phyloP scores from a whole-genome alignment of 2,329 filamentous ascomycete species.

The Penicillium sp. region DNA sequence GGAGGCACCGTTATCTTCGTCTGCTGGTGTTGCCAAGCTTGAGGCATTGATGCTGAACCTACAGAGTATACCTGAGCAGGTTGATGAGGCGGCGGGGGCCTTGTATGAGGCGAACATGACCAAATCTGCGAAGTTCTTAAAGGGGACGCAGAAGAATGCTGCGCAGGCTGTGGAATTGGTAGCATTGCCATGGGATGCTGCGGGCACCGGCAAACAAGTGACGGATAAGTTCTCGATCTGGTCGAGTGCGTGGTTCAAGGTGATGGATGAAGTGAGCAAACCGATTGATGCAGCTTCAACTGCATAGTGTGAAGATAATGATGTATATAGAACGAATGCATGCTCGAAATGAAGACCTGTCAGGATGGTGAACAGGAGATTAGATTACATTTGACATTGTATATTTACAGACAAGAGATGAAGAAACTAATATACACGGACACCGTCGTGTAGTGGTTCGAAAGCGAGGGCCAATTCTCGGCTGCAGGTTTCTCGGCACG shows the following conservation, averaged over 20 bases:
- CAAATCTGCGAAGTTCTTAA: conserved; percentile 32
- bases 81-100: conserved; percentile 46
- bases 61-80: conserved; percentile 37
- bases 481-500: background rate
- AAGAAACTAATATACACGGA: conserved; percentile 16
- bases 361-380: conserved; percentile 4
- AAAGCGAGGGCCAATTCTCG: background rate
- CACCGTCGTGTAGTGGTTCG: background rate
- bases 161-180: conserved; percentile 67
- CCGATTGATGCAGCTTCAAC: conserved; percentile 17
- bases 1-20: conserved; percentile 14
- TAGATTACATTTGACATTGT: conserved; percentile 7
- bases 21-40: conserved; percentile 26
- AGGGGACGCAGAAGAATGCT: conserved; percentile 42
- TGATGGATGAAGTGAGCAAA: conserved; percentile 41
- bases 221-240: conserved; percentile 76
- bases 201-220: conserved; percentile 49
- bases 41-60: conserved; percentile 35
- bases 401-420: conserved; percentile 16
- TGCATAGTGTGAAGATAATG: conserved; percentile 3
- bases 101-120: conserved; percentile 42
- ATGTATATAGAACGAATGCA: background rate
- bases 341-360: background rate
- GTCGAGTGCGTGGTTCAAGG: conserved; percentile 56
- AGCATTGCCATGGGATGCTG: conserved; percentile 65